Base-by-base conservation (phyloP, 2,329 filamentous ascomycete species). In the Moelleriella libera region DNA sequence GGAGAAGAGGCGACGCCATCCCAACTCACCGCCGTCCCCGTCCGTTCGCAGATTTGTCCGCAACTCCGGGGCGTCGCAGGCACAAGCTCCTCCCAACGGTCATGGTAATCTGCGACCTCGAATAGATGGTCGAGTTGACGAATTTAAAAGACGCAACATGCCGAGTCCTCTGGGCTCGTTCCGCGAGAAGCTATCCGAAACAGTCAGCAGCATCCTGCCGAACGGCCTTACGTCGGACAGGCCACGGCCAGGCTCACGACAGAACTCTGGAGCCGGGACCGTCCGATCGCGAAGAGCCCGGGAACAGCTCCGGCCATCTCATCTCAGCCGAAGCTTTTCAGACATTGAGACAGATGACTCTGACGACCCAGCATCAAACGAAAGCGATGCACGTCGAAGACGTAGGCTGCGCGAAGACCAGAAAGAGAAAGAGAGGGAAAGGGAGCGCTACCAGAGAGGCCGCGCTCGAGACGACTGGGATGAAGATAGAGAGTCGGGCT, bases 101-200 rank as follows among this genome's bases (percentile, higher is more conserved):
- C 50, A 57, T 6, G 48, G 57, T 9, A 52, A 53, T 5, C 58
- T 58, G 42, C 63, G 64, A 1, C 50, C 61, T 47, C 60, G 65
- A 5, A 41, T 59, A 9, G 65, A 67, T 31, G 44, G 57, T 3
- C 60, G 63, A 41, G 12, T 56, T 6, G 67, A 70, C 3, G 66
- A 70, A 4, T 44, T 58, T 12, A 66, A 62, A 45, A 58, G 63
- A 46, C 59, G 63, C 28, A 61, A 58, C 47, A 58, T 60, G 8
- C 60, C 60, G 4, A 67, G 64, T 31, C 60, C 69, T 2, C 61
- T 67, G n/a, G 59, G 60, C 10, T 54, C 57, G n/a, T 49, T 72
- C 41, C 63, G 65, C 40, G 67, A 70, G 9, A 73, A 69, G 45
- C 45, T 73, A 30, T 60, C 60, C 32, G 70, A 73, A 34, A 72